These are phyloP conservation scores for Nicotiana undulata DNA, from an alignment of 257 asterid species.

Conservation along the genomic window DNA sequence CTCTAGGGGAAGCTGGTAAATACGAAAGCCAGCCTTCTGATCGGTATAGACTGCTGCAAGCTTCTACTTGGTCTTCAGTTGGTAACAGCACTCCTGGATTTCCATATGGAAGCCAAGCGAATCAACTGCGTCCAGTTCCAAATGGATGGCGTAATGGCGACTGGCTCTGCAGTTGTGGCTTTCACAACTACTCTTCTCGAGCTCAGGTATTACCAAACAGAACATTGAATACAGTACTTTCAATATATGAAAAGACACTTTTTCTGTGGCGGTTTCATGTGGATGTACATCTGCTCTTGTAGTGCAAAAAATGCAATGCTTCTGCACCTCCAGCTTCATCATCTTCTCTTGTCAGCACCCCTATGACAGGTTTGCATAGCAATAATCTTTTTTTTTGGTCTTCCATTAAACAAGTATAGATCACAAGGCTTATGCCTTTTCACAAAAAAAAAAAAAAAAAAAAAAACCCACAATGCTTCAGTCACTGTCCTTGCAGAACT, in stretches of 20 bases:
- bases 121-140: slow-evolving; percentile 42
- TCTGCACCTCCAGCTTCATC: slow-evolving; percentile 41
- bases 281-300: slow-evolving; percentile 28
- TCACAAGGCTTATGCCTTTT: not conserved
- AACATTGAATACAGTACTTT: not conserved
- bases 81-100: slow-evolving; percentile 38
- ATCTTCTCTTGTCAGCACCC: slow-evolving; percentile 47
- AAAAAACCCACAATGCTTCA: not conserved
- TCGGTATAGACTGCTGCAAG: slow-evolving; percentile 46
- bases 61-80: slow-evolving; percentile 40
- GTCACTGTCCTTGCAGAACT: not conserved
- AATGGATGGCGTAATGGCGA: slow-evolving; percentile 88
- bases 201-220: slow-evolving; percentile 36
- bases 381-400: not conserved
- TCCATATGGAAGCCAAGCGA: slow-evolving; percentile 33
- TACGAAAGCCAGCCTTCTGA: slow-evolving; percentile 37
- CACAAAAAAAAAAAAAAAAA: no score
- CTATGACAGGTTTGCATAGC: slow-evolving; percentile 43
- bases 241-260: not conserved
- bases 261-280: not conserved
- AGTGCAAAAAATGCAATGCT: slow-evolving; percentile 88
- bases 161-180: slow-evolving; percentile 87
- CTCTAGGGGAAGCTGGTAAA: slow-evolving; percentile 42
- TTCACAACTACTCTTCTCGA: slow-evolving; percentile 86
- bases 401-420: not conserved